Percentiles rank a stretch among this genome's conserved stretches.
Evolutionary conservation across 805 yeast species (phyloP).

Genomic region (Yarrowia deformans): DNA sequence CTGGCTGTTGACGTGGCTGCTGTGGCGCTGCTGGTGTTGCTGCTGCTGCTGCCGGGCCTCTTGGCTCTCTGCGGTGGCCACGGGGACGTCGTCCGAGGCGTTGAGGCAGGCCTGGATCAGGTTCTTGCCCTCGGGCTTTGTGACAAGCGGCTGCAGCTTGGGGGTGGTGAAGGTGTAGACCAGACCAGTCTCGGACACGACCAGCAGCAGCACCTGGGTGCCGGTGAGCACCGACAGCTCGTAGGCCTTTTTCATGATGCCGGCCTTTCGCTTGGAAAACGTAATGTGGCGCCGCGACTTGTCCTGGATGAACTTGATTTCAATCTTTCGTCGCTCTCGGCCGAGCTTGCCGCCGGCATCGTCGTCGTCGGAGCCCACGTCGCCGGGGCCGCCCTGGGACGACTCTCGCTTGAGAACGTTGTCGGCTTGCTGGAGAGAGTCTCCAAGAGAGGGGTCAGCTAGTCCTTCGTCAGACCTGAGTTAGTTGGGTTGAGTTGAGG

Average conservation of each 20-base stretch:
- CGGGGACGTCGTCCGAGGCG: constrained; percentile 84
- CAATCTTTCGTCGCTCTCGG: constrained; percentile 85
- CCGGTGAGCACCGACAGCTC: constrained; percentile 96
- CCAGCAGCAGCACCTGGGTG: constrained; percentile 92
- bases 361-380: constrained; percentile 53
- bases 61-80: constrained; percentile 47
- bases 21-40: constrained; percentile 45
- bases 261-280: constrained; percentile 97
- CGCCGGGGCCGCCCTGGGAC: constrained; percentile 45
- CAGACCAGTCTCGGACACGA: constrained; percentile 97
- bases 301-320: constrained; percentile 96
- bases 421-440: constrained; percentile 31
- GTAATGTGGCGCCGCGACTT: constrained; percentile 98
- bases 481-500: too few relatives aligned
- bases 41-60: constrained; percentile 48
- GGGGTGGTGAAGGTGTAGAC: constrained; percentile 99
- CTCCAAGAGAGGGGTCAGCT: constrained; percentile 36
- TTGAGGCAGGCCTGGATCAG: constrained; percentile 95
- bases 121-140: constrained; percentile 96
- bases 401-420: constrained; percentile 38
- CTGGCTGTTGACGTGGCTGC: constrained; percentile 48
- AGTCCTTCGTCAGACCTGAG: constrained; percentile 40
- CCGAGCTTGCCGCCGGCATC: constrained; percentile 55
- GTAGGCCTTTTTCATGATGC: constrained; percentile 99
- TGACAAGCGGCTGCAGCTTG: constrained; percentile 95